A percentile compares a stretch with the other conserved stretches of the same genome.
Evolutionary conservation across 2,329 filamentous ascomycete genomes (phyloP).

Genomic region (Neurospora sp.): DNA sequence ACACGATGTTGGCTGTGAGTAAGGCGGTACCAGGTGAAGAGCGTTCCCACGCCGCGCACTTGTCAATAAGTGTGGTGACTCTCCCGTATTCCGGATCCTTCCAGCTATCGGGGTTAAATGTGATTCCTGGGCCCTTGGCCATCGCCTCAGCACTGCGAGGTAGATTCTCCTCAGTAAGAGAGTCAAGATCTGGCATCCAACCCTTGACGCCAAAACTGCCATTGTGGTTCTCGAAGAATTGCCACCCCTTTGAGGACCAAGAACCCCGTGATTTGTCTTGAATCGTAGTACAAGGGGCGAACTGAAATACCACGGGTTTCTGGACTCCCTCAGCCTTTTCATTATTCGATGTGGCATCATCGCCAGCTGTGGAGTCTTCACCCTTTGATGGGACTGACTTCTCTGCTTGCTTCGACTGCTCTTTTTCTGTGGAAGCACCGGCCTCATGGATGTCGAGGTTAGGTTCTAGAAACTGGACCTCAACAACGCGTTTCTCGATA

Average conservation of each 20-base stretch:
- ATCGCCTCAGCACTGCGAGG: conserved; percentile 25
- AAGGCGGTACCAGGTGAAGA: conserved; percentile 25
- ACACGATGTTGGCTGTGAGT: conserved; percentile 24
- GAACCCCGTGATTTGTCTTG: conserved; percentile 1
- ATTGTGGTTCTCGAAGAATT: conserved; percentile 27
- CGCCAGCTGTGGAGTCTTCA: background rate
- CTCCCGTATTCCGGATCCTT: conserved; percentile 18
- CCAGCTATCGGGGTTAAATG: conserved; percentile 15
- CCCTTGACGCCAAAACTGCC: conserved; percentile 33
- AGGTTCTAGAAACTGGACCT: conserved; percentile 30
- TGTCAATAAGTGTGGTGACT: conserved; percentile 26
- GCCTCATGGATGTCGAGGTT: conserved; percentile 30
- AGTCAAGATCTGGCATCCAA: conserved; percentile 31
- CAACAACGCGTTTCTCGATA: conserved; percentile 3
- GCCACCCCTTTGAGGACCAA: conserved; percentile 24
- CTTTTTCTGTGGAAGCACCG: conserved; percentile 8
- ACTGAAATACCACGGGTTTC: conserved; percentile 7
- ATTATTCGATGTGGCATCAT: background rate
- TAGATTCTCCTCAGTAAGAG: conserved; percentile 26
- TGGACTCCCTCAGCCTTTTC: background rate
- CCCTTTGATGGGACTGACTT: background rate
- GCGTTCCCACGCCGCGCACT: conserved; percentile 37
- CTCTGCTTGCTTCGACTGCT: conserved; percentile 1
- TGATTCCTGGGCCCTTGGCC: conserved; percentile 16
- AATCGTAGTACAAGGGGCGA: conserved; percentile 8